Base-by-base conservation (phyloP, 768 basidiomycete genomes). In the Asterophora lycoperdoides region DNA sequence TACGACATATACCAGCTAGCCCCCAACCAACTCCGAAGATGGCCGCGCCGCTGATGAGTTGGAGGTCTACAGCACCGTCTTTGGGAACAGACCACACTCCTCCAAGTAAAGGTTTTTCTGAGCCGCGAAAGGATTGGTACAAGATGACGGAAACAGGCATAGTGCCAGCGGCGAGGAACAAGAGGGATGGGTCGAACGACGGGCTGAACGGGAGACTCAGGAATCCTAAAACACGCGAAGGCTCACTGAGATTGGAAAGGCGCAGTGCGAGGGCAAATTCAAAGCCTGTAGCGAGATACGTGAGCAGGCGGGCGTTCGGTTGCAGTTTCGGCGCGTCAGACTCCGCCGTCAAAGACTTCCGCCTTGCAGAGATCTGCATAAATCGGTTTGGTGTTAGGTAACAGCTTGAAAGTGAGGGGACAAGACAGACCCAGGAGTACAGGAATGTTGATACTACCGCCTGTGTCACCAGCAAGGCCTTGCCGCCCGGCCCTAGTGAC, bases 11-110 rank as follows among this genome's bases (percentile, higher is more conserved):
- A 29, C 83, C 83, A 45, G 72, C 65, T 33, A 79, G 56, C 5
- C 77, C 83, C 83, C 83, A 84, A 1, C 83, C 82, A 20, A 80
- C 51, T 41, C 83, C 82, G 60, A 84, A 84, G 32, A 81, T 52
- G 14, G 74, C 70, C 9, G 80, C 72, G 17, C 83, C 83, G 26
- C 58, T 46, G 7, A 84, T 37, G 23, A 84, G 68, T 51, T 60
- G 71, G 19, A 51, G 41, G 54, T 84, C 76, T 14, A 84, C 65
- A 29, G 60, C 54, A 14, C 65, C 67, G 29, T 55, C 62, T 28
- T 67, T 67, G 4, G 74, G 73, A 19, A 78, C 64, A 6, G 64
- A 60, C 72, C 74, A 76, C 38, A 46, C 49, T 2, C 75, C 78
- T 52, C 76, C 76, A 14, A 79, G 67, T 19, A 63, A 58, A 1